Evolutionary conservation across 768 basidiomycete species (phyloP), one percentile per base, ranked within the genome.

Genomic region (Leccinum subgranulosum): DNA sequence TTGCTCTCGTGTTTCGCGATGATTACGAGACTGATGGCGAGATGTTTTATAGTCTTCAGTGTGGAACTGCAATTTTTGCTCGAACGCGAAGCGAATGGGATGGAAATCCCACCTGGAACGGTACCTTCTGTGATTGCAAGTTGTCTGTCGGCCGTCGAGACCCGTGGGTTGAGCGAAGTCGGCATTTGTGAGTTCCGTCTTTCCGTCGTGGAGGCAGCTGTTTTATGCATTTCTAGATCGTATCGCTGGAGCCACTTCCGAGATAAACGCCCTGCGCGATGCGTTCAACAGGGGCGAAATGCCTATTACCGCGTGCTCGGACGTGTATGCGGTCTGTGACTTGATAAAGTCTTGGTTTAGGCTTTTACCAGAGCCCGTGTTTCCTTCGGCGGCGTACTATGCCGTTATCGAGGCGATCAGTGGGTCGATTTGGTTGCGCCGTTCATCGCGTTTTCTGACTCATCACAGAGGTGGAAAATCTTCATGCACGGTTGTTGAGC

Each of bases 271-370:
- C 14, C 77, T 92, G 33, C 87, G 84, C 59, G 87, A 91, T 0
- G 84, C 84, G 11, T 86, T 91, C 72, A 91, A 93, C 72, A 76
- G 82, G 83, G 84, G 87, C 56, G 82, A 86, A 65, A 79, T 75
- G 64, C 87, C 87, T 1, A 79, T 87, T 64, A 73, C 80, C 34
- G 69, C 76, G 34, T 76, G 70, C 25, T 84, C 84, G 1, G 92
- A 94, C 64, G 87, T 94, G 45, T 87, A 92, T 70, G 88, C 89
- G 33, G 82, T 94, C 36, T 85, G 91, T 58, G 92, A 92, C 67
- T 74, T 90, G 58, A 81, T 94, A 68, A 93, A 93, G 74, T 82
- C 87, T 0, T 94, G 90, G 90, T 88, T 94, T 77, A 83, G 92
- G 33, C 76, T 88, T 12, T 76, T 94, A 15, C 92, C 92, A 11